Conservation (phyloP, 805 yeast genomes). For the Priceomyces haplophilus region DNA sequence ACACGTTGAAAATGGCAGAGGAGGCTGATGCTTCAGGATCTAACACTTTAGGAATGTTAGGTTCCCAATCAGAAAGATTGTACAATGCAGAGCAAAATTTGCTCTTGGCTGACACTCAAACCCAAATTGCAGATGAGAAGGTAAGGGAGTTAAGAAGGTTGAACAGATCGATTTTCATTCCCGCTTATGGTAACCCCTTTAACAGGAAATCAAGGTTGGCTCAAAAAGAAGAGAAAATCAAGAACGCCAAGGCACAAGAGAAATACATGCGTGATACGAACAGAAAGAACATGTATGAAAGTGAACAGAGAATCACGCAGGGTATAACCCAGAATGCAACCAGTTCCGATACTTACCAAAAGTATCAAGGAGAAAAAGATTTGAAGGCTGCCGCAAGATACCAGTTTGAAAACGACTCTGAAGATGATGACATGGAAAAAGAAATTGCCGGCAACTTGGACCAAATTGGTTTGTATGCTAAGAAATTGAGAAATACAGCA, state of each 20-base stretch:
- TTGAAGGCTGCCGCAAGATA: conserved; percentile 62
- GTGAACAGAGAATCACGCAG: conserved; percentile 65
- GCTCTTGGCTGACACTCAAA: conserved; percentile 76
- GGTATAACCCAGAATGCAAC: conserved; percentile 50
- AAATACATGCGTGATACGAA: conserved; percentile 61
- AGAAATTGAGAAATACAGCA: conserved; percentile 71
- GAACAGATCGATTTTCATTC: conserved; percentile 78
- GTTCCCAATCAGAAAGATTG: conserved; percentile 87
- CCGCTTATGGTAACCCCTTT: conserved; percentile 78
- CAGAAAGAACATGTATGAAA: conserved; percentile 54
- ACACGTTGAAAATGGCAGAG: conserved; percentile 60
- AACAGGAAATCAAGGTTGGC: conserved; percentile 72
- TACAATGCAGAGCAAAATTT: conserved; percentile 76
- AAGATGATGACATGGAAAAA: conserved; percentile 89
- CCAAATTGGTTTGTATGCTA: conserved; percentile 66
- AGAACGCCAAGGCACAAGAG: conserved; percentile 58
- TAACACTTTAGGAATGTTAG: conserved; percentile 87
- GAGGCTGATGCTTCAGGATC: conserved; percentile 46
- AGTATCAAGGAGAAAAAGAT: conserved; percentile 51
- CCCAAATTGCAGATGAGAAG: conserved; percentile 75
- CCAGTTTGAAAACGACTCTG: conserved; percentile 85
- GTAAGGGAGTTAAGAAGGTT: conserved; percentile 75
- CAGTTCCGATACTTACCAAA: conserved; percentile 35
- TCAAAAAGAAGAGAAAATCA: conserved; percentile 68
- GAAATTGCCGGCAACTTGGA: conserved; percentile 83